Conservation (phyloP, 1,284 basidiomycete genomes). For the Ustilago trichophora region DNA sequence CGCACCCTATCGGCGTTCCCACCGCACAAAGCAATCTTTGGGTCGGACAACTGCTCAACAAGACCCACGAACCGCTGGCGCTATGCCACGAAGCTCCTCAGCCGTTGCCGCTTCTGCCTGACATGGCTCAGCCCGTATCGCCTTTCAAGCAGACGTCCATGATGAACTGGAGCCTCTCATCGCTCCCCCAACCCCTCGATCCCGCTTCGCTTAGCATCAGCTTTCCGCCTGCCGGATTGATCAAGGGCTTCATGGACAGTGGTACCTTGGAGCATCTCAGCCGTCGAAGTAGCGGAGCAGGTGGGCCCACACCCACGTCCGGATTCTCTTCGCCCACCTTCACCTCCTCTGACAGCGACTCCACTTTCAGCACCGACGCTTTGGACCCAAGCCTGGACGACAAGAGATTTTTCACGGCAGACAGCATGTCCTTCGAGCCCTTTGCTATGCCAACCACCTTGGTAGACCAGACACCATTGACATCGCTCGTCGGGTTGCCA, state of each 20-base stretch:
- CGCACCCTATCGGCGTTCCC: slow-evolving; percentile 22
- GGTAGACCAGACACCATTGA: slow-evolving; percentile 35
- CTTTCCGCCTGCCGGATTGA: slow-evolving; percentile 1
- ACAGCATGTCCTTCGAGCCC: slow-evolving; percentile 38
- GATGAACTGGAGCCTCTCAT: slow-evolving; percentile 34
- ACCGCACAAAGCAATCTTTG: slow-evolving; percentile 25
- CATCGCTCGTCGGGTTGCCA: slow-evolving; percentile 28
- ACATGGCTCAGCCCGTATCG: slow-evolving; percentile 25
- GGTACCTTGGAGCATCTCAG: slow-evolving; percentile 15
- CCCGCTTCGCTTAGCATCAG: slow-evolving; percentile 14
- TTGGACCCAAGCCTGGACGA: slow-evolving; percentile 23
- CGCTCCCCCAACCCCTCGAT: slow-evolving; percentile 23
- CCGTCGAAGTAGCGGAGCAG: slow-evolving; percentile 10
- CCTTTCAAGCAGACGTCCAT: slow-evolving; percentile 44
- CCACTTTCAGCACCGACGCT: slow-evolving; percentile 29
- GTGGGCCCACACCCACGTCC: too few species aligned
- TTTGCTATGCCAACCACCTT: slow-evolving; percentile 16
- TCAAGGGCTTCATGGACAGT: slow-evolving; percentile 17
- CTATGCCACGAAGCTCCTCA: slow-evolving; percentile 6
- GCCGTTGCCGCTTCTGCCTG: slow-evolving; percentile 17
- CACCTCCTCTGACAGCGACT: slow-evolving; percentile 38
- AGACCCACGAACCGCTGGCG: slow-evolving; percentile 11
- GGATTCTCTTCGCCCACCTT: slow-evolving; percentile 35
- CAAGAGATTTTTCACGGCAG: slow-evolving; percentile 16
- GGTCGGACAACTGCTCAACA: slow-evolving; percentile 41